These are phyloP conservation scores for Secale cereale DNA, from an alignment of 176 grass and related monocot species.

Conservation along the genomic window DNA sequence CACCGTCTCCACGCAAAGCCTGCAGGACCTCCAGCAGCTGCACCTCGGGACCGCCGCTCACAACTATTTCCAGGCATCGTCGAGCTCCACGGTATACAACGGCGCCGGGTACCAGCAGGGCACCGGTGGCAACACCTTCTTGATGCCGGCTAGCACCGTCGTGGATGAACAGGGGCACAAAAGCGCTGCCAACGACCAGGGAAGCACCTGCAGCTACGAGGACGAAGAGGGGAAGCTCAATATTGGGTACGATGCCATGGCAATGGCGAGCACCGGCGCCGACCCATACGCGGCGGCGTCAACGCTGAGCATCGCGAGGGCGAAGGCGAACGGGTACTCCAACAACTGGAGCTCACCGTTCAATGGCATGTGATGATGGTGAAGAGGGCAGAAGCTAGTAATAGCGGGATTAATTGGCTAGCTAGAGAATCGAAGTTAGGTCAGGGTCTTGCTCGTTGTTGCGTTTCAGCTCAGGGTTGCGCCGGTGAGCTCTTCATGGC, in stretches of 20 bases:
- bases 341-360: constrained; percentile 48
- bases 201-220: constrained; percentile 40
- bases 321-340: constrained; percentile 44
- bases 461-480: constrained; percentile 15
- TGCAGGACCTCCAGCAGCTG: constrained; percentile 50
- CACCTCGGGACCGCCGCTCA: constrained; percentile 44
- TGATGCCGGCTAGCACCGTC: constrained; percentile 37
- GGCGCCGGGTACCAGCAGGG: constrained; percentile 31
- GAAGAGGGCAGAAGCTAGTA: constrained; percentile 13
- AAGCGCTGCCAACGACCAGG: constrained; percentile 38
- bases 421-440: constrained; percentile 13
- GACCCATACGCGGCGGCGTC: constrained; percentile 33
- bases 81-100: constrained; percentile 45
- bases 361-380: constrained; percentile 46
- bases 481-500: constrained; percentile 27
- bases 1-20: constrained; percentile 24
- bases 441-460: constrained; percentile 20
- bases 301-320: constrained; percentile 49
- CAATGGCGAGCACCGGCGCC: constrained; percentile 5
- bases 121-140: constrained; percentile 17
- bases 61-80: constrained; percentile 57
- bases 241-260: constrained; percentile 33
- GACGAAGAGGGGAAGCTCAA: constrained; percentile 37
- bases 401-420: constrained; percentile 24
- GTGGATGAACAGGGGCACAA: constrained; percentile 41